These are phyloP conservation scores for Candida taoyuanica DNA, from an alignment of 805 yeast genomes.

Conservation along the genomic window DNA sequence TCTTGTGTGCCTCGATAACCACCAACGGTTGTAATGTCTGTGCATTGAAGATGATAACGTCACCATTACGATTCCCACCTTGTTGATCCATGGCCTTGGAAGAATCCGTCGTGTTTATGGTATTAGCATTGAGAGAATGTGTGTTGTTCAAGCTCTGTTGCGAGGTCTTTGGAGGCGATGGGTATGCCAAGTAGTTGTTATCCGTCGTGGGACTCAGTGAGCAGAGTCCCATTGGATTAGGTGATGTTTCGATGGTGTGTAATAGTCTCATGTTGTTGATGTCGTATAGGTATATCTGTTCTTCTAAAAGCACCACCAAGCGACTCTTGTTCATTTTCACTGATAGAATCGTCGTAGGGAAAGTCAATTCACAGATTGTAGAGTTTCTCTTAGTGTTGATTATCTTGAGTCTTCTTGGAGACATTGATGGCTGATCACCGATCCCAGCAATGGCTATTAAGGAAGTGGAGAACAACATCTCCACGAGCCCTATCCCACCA, in stretches of 20 bases:
- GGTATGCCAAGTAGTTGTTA: slow-evolving; percentile 60
- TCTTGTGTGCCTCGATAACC: slow-evolving; percentile 71
- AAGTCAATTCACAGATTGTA: slow-evolving; percentile 66
- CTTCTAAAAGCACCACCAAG: slow-evolving; percentile 54
- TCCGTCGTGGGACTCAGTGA: slow-evolving; percentile 53
- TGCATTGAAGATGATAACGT: slow-evolving; percentile 63
- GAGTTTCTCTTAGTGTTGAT: slow-evolving; percentile 68
- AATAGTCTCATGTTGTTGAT: slow-evolving; percentile 63
- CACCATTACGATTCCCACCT: slow-evolving; percentile 43
- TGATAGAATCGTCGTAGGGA: slow-evolving; percentile 56
- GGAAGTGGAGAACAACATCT: slow-evolving; percentile 74
- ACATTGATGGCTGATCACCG: slow-evolving; percentile 60
- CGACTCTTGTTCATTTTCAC: slow-evolving; percentile 64
- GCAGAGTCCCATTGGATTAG: slow-evolving; percentile 52
- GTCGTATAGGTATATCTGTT: slow-evolving; percentile 69
- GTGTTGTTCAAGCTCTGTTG: slow-evolving; percentile 8
- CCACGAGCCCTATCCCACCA: slow-evolving; percentile 62
- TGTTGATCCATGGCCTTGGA: slow-evolving; percentile 23
- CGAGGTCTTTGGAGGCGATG: slow-evolving; percentile 63
- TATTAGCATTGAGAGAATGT: slow-evolving; percentile 3
- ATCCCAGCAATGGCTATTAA: slow-evolving; percentile 67
- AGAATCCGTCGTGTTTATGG: neutral
- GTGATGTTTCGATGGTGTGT: slow-evolving; percentile 46
- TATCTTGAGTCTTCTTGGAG: slow-evolving; percentile 79
- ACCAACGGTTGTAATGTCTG: slow-evolving; percentile 57